A percentile compares a stretch with the other conserved stretches of the same genome.
Conservation (phyloP, 2,329 filamentous ascomycete species). For the Metarhizium anisopliae region DNA sequence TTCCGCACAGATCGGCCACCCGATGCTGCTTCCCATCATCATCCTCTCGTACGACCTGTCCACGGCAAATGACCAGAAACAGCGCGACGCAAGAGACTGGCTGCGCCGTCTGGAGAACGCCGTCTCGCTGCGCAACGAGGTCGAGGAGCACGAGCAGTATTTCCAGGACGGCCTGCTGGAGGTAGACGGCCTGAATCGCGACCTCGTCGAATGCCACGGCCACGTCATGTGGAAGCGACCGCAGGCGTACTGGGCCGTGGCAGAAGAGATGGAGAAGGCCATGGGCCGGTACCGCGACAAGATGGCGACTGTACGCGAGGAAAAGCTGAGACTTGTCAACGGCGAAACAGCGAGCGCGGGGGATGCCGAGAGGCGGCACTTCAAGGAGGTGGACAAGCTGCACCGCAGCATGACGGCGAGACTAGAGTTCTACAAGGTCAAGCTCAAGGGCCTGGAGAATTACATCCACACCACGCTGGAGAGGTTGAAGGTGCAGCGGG, state of each 20-base stretch:
- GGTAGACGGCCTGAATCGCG: conserved; percentile 50
- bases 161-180: conserved; percentile 44
- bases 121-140: conserved; percentile 51
- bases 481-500: conserved; percentile 50
- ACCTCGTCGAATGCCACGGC: conserved; percentile 54
- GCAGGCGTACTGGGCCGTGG: conserved; percentile 48
- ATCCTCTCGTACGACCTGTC: conserved; percentile 51
- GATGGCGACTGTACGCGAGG: conserved; percentile 11
- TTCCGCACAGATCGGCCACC: conserved; percentile 42
- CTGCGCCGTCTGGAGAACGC: conserved; percentile 52
- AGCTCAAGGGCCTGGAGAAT: conserved; percentile 52
- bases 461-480: conserved; percentile 55
- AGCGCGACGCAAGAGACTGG: conserved; percentile 55
- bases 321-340: background rate
- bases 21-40: conserved; percentile 49
- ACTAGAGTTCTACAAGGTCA: conserved; percentile 51
- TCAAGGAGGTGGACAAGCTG: conserved; percentile 30
- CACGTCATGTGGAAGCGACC: conserved; percentile 56
- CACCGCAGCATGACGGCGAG: conserved; percentile 44
- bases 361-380: conserved; percentile 19
- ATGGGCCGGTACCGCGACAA: conserved; percentile 34
- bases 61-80: conserved; percentile 47
- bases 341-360: conserved; percentile 9
- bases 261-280: conserved; percentile 37
- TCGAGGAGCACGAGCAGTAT: conserved; percentile 46